Conservation (phyloP, 1,284 basidiomycete species). For the Sporisorium scitamineum region DNA sequence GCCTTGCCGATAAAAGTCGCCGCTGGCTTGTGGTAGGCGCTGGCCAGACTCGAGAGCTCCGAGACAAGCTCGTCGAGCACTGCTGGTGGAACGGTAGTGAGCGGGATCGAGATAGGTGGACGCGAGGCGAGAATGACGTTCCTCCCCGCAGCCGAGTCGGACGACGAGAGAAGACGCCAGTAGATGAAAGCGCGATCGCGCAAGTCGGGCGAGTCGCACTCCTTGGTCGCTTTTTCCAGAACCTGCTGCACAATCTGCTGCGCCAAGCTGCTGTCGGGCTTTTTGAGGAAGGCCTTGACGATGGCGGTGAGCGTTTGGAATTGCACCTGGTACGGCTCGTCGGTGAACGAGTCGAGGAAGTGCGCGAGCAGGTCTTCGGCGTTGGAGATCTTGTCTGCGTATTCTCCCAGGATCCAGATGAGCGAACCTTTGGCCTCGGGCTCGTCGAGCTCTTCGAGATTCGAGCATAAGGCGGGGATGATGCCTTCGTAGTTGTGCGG, state of each 20-base stretch:
- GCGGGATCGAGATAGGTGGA: conserved; percentile 91
- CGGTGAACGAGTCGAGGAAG: conserved; percentile 91
- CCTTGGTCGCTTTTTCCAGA: conserved; percentile 92
- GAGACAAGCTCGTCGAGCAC: conserved; percentile 89
- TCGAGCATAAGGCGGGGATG: conserved; percentile 92
- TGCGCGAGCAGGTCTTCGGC: conserved; percentile 89
- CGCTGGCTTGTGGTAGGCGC: conserved; percentile 94
- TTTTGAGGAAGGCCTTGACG: conserved; percentile 94
- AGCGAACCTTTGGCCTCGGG: conserved; percentile 97
- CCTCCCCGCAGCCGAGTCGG: conserved; percentile 91
- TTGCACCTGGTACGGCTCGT: conserved; percentile 95
- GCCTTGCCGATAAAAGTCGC: conserved; percentile 71
- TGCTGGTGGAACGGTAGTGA: conserved; percentile 87
- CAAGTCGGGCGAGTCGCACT: conserved; percentile 97
- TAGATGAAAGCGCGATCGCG: conserved; percentile 96
- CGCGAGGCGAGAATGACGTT: conserved; percentile 89
- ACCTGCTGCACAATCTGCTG: conserved; percentile 90
- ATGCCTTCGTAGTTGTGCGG: conserved; percentile 97
- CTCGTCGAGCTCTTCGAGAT: conserved; percentile 95
- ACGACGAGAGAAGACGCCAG: conserved; percentile 86
- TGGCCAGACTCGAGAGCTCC: conserved; percentile 79
- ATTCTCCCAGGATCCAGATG: conserved; percentile 99
- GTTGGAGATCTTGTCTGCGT: conserved; percentile 96
- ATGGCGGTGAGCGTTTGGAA: conserved; percentile 94
- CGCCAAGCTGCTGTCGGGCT: conserved; percentile 81